phyloP scores from a whole-genome alignment of 2,329 filamentous ascomycete genomes.

The Piedraia hortae region DNA sequence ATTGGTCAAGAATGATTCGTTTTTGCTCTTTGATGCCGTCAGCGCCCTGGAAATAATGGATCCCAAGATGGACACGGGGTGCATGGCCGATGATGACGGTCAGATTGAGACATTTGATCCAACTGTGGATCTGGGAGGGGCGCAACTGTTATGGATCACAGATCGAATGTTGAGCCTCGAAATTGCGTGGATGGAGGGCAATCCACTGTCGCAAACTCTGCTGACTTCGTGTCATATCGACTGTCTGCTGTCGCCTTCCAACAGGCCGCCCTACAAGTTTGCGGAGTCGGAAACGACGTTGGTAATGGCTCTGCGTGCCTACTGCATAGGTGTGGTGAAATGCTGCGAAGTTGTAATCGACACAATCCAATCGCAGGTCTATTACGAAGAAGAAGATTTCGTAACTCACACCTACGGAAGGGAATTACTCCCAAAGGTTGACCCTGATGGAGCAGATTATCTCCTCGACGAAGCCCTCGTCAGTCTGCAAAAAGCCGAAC shows the following conservation, averaged over 20 bases:
- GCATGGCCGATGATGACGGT: slow-evolving; percentile 46
- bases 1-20: slow-evolving; percentile 77
- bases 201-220: slow-evolving; percentile 77
- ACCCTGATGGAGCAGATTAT: slow-evolving; percentile 26
- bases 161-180: slow-evolving; percentile 78
- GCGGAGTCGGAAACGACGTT: slow-evolving; percentile 16
- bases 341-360: slow-evolving; percentile 54
- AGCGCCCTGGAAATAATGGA: slow-evolving; percentile 94
- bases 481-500: slow-evolving; percentile 15
- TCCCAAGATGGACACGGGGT: slow-evolving; percentile 93
- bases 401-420: slow-evolving; percentile 75
- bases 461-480: slow-evolving; percentile 27
- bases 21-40: slow-evolving; percentile 84
- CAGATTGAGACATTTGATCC: slow-evolving; percentile 69
- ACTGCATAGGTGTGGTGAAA: slow-evolving; percentile 65
- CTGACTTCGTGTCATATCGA: slow-evolving; percentile 86
- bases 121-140: slow-evolving; percentile 18
- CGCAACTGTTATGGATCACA: slow-evolving; percentile 75
- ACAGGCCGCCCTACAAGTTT: slow-evolving; percentile 8
- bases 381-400: slow-evolving; percentile 96
- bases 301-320: slow-evolving; percentile 44
- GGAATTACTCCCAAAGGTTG: slow-evolving; percentile 39
- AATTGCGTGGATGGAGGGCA: slow-evolving; percentile 95
- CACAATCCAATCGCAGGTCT: slow-evolving; percentile 56
- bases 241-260: slow-evolving; percentile 41